These are phyloP conservation scores for Termitomyces sp. DNA, from an alignment of 768 basidiomycete species.

Conservation along the genomic window DNA sequence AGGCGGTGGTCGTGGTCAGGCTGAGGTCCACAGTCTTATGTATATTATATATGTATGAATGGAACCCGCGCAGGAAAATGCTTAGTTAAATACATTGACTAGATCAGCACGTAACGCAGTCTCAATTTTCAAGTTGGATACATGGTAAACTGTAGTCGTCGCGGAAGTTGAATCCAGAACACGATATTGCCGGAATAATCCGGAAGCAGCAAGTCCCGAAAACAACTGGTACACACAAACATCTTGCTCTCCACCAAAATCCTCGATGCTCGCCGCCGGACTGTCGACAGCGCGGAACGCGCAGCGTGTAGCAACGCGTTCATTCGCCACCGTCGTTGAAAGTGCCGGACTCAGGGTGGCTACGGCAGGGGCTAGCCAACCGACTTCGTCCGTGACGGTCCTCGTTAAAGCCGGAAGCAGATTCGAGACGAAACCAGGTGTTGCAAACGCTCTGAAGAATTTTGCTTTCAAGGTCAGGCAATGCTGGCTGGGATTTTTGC, in stretches of 20 bases:
- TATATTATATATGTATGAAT: not conserved
- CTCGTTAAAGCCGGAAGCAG: slow-evolving; percentile 91
- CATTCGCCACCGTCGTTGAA: slow-evolving; percentile 81
- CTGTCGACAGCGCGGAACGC: slow-evolving; percentile 50
- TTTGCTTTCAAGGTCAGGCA: slow-evolving; percentile 91
- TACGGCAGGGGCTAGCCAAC: slow-evolving; percentile 73
- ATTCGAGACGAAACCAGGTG: slow-evolving; percentile 83
- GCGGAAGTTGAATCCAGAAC: not conserved
- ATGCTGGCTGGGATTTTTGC: not conserved
- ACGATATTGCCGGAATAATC: slow-evolving; percentile 14
- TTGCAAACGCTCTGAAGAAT: slow-evolving; percentile 94
- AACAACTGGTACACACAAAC: slow-evolving; percentile 15
- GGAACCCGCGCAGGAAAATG: not conserved
- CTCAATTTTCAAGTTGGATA: not conserved
- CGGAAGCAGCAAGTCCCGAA: slow-evolving; percentile 17
- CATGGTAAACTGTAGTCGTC: not conserved
- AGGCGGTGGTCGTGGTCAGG: not conserved
- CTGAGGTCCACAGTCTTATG: not conserved
- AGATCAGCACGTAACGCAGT: not conserved
- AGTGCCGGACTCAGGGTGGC: slow-evolving; percentile 81
- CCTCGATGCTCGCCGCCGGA: slow-evolving; percentile 55
- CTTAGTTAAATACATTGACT: not conserved
- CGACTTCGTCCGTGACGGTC: slow-evolving; percentile 82
- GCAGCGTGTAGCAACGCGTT: slow-evolving; percentile 56
- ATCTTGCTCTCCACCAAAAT: slow-evolving; percentile 25